phyloP scores from a whole-genome alignment of 1,284 basidiomycete genomes.

The Fomitopsis palustris region DNA sequence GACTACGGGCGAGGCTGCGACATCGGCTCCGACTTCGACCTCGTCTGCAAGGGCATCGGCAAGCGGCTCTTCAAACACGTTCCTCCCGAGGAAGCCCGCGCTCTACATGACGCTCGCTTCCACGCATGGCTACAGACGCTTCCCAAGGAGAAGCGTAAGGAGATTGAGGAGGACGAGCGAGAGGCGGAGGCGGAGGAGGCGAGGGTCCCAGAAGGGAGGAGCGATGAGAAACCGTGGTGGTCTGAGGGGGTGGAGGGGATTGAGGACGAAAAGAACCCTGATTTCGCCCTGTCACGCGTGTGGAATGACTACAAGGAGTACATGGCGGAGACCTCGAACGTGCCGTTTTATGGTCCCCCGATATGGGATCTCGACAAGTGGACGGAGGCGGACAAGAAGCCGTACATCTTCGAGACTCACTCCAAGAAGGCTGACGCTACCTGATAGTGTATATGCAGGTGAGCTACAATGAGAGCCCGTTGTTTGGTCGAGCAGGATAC shows the following conservation, averaged over 20 bases:
- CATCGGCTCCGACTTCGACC: not conserved
- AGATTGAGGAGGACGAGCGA: not conserved
- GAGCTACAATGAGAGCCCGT: too few relatives aligned
- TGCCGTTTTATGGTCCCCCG: not conserved
- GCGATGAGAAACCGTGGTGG: not conserved
- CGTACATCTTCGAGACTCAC: not conserved
- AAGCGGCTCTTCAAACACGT: not conserved
- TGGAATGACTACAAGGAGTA: not conserved
- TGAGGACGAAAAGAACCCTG: not conserved
- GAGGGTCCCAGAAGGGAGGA: not conserved
- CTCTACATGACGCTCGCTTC: not conserved
- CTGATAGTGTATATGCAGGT: too few relatives aligned
- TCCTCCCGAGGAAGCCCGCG: not conserved
- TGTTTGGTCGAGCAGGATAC: too few relatives aligned
- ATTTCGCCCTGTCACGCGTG: not conserved
- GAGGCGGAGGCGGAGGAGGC: not conserved
- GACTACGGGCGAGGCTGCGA: not conserved
- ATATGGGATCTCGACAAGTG: not conserved
- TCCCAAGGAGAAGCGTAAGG: not conserved
- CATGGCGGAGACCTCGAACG: not conserved
- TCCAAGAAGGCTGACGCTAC: too few relatives aligned
- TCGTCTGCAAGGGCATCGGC: not conserved
- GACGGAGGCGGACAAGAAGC: not conserved
- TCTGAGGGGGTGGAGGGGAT: not conserved
- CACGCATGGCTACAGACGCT: not conserved